Evolutionary conservation across 768 basidiomycete species (phyloP).

Genomic region (Leccinum broughii): DNA sequence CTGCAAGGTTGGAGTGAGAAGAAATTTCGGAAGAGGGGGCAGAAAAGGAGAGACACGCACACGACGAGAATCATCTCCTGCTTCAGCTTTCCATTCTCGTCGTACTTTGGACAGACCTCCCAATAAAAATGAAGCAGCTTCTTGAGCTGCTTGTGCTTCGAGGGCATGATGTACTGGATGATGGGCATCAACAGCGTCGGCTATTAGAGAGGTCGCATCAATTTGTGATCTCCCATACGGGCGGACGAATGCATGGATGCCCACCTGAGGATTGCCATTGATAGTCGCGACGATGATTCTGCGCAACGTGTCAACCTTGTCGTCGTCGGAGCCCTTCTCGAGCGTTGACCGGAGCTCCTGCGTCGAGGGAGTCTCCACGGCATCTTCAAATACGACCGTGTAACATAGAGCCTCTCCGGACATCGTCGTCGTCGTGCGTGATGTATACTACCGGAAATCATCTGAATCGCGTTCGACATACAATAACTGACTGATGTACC

Average conservation of each 20-base stretch:
- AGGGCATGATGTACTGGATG: constrained; percentile 97
- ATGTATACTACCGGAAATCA: too few relatives aligned
- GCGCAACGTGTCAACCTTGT: constrained; percentile 94
- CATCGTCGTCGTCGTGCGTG: too few relatives aligned
- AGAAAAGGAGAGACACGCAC: constrained; percentile 48
- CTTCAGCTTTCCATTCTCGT: constrained; percentile 95
- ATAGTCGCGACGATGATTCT: constrained; percentile 92
- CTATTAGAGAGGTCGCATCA: constrained; percentile 39
- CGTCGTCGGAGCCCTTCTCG: constrained; percentile 95
- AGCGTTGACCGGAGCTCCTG: constrained; percentile 28
- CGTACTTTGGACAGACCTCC: constrained; percentile 98
- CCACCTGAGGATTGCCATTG: constrained; percentile 90
- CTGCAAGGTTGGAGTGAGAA: constrained; percentile 40
- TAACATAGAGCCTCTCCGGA: too few relatives aligned
- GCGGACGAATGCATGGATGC: constrained; percentile 21
- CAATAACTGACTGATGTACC: too few relatives aligned
- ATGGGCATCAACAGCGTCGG: constrained; percentile 95
- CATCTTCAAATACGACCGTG: too few relatives aligned
- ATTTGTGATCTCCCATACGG: neutral
- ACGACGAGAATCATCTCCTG: constrained; percentile 99
- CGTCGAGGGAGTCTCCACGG: too few relatives aligned
- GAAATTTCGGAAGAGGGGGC: neutral
- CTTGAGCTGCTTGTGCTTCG: constrained; percentile 94
- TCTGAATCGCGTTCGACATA: too few relatives aligned
- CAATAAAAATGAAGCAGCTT: constrained; percentile 95